These are phyloP conservation scores for Nicotiana tabacum DNA, from an alignment of 257 asterid genomes.

Conservation along the genomic window DNA sequence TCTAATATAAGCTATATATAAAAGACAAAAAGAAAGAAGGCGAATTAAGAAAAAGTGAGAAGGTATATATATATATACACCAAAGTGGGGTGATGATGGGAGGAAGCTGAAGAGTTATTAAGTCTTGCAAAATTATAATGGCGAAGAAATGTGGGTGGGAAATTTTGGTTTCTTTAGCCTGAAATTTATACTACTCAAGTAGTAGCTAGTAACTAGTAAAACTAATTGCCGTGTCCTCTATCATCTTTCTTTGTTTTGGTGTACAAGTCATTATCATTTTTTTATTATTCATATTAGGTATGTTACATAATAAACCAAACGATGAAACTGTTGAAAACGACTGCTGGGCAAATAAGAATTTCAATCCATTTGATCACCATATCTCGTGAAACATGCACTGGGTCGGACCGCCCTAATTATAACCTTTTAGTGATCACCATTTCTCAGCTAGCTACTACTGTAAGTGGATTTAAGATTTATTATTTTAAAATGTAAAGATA, in stretches of 20 bases:
- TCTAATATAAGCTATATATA: too few species aligned
- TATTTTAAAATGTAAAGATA: too few species aligned
- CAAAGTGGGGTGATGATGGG: conserved; percentile 34
- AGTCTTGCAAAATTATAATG: conserved; percentile 44
- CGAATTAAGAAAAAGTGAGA: not conserved
- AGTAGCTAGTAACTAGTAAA: not conserved
- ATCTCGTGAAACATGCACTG: too few species aligned
- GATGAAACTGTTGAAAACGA: conserved; percentile 54
- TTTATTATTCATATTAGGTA: not conserved
- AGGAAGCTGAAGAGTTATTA: conserved; percentile 33
- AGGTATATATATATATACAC: not conserved
- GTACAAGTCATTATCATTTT: too few species aligned
- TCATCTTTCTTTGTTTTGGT: too few species aligned
- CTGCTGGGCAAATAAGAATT: conserved; percentile 40
- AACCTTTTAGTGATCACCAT: too few species aligned
- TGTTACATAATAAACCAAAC: not conserved
- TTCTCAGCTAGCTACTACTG: too few species aligned
- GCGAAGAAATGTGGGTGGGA: conserved; percentile 24
- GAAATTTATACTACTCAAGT: conserved; percentile 56
- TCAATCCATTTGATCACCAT: conserved; percentile 11
- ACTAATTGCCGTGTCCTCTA: too few species aligned
- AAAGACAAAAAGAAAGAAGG: not conserved
- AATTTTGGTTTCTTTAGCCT: conserved; percentile 31
- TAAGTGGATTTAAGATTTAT: too few species aligned
- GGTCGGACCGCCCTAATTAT: too few species aligned